Conservation (phyloP, 768 basidiomycete species). For the Leccinum subtestaceum region DNA sequence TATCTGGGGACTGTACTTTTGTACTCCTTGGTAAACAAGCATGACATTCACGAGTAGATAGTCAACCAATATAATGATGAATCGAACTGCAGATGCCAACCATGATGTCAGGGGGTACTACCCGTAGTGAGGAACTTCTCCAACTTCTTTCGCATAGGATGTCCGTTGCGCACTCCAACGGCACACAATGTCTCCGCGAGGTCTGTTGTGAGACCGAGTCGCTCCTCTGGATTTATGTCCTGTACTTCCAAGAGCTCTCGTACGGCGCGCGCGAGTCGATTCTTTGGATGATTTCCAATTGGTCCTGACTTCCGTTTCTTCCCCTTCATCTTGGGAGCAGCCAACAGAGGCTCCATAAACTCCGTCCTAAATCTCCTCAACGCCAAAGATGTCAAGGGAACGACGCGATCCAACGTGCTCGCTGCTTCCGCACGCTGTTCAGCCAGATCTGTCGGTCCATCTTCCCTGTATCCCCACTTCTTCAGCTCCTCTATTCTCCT, state of each 20-base stretch:
- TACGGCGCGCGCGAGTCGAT: slow-evolving; percentile 65
- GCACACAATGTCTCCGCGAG: slow-evolving; percentile 50
- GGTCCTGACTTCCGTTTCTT: slow-evolving; percentile 45
- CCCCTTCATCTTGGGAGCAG: slow-evolving; percentile 60
- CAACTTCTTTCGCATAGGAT: slow-evolving; percentile 66
- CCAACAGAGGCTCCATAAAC: slow-evolving; percentile 65
- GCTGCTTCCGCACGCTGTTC: slow-evolving; percentile 76
- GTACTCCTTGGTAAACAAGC: slow-evolving; percentile 1
- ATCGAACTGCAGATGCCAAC: not conserved
- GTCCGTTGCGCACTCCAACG: slow-evolving; percentile 58
- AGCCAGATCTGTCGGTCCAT: slow-evolving; percentile 49
- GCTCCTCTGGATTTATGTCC: slow-evolving; percentile 46
- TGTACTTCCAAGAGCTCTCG: slow-evolving; percentile 60
- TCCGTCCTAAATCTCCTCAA: slow-evolving; percentile 71
- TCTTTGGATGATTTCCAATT: slow-evolving; percentile 46
- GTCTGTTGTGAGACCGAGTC: slow-evolving; percentile 43
- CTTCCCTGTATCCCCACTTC: slow-evolving; percentile 67
- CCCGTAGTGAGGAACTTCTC: slow-evolving; percentile 48
- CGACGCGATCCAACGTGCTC: slow-evolving; percentile 62
- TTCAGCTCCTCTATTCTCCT: slow-evolving; percentile 54
- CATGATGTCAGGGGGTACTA: slow-evolving; percentile 5
- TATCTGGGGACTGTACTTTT: not conserved
- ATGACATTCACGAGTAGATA: not conserved
- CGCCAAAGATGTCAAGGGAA: slow-evolving; percentile 62
- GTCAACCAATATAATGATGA: not conserved